A percentile compares a stretch with the other conserved stretches of the same genome.
Conservation (phyloP, 2,329 filamentous ascomycete genomes). For the Ophidiomyces ophidiicola region DNA sequence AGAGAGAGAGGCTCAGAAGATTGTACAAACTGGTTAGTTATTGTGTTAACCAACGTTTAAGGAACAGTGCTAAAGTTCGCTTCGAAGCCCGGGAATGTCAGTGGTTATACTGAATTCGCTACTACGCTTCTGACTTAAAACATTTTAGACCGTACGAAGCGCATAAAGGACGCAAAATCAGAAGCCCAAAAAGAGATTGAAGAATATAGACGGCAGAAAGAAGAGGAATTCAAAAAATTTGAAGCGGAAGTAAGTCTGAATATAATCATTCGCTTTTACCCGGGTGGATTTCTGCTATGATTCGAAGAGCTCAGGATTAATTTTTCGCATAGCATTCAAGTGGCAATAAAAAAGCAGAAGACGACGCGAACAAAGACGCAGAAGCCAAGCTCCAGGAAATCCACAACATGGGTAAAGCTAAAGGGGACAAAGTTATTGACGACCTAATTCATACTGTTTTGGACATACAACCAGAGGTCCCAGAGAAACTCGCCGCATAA, state of each 20-base stretch:
- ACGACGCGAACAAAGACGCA: constrained; percentile 66
- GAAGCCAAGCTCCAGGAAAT: constrained; percentile 75
- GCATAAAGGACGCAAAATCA: constrained; percentile 88
- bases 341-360: constrained; percentile 74
- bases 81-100: constrained; percentile 72
- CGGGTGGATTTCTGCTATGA: neutral
- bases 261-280: neutral
- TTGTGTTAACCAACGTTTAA: neutral
- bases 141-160: constrained; percentile 71
- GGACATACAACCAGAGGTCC: constrained; percentile 63
- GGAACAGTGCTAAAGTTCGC: constrained; percentile 7
- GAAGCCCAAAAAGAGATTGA: constrained; percentile 98
- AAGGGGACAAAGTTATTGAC: constrained; percentile 65
- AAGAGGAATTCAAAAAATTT: constrained; percentile 89
- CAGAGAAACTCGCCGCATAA: constrained; percentile 30
- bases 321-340: constrained; percentile 60
- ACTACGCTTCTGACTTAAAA: neutral
- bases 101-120: constrained; percentile 14
- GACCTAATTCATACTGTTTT: constrained; percentile 77
- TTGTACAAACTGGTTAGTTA: constrained; percentile 79
- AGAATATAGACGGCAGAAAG: constrained; percentile 77
- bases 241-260: constrained; percentile 55
- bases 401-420: constrained; percentile 64
- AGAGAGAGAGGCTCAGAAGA: constrained; percentile 97
- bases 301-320: neutral